These are phyloP conservation scores for Mycothermus thermophilus DNA, from an alignment of 495 filamentous ascomycete species.

Conservation along the genomic window DNA sequence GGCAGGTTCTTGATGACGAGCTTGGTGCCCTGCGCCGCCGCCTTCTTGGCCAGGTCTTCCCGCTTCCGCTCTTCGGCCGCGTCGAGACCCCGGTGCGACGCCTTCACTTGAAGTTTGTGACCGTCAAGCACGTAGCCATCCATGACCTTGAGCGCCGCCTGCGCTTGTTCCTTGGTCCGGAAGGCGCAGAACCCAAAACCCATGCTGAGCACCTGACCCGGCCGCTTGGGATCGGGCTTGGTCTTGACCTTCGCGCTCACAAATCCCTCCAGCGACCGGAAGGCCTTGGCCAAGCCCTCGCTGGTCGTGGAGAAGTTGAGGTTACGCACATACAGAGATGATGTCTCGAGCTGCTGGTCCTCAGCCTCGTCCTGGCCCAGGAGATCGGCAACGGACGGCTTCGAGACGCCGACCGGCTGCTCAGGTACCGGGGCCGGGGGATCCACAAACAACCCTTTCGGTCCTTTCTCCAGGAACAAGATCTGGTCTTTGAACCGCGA, in stretches of 20 bases:
- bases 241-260: slow-evolving; percentile 73
- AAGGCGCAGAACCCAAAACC: slow-evolving; percentile 95
- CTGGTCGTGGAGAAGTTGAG: slow-evolving; percentile 84
- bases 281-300: slow-evolving; percentile 53
- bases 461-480: slow-evolving; percentile 86
- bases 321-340: slow-evolving; percentile 84
- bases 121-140: slow-evolving; percentile 71
- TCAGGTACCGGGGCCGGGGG: slow-evolving; percentile 19
- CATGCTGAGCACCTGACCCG: slow-evolving; percentile 78
- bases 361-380: slow-evolving; percentile 44
- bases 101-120: slow-evolving; percentile 71
- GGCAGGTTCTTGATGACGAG: slow-evolving; percentile 97
- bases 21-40: slow-evolving; percentile 62
- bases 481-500: slow-evolving; percentile 81
- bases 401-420: slow-evolving; percentile 25
- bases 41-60: slow-evolving; percentile 66
- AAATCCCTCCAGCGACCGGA: slow-evolving; percentile 73
- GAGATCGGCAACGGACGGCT: slow-evolving; percentile 32
- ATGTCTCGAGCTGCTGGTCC: slow-evolving; percentile 40
- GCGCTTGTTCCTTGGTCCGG: slow-evolving; percentile 56
- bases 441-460: slow-evolving; percentile 59
- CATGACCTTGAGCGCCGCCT: slow-evolving; percentile 69
- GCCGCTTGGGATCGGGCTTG: slow-evolving; percentile 71
- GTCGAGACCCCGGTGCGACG: slow-evolving; percentile 72
- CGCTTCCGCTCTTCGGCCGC: slow-evolving; percentile 72